Conservation (phyloP, 306 rosid species). For the Trichosanthes cucumerina region DNA sequence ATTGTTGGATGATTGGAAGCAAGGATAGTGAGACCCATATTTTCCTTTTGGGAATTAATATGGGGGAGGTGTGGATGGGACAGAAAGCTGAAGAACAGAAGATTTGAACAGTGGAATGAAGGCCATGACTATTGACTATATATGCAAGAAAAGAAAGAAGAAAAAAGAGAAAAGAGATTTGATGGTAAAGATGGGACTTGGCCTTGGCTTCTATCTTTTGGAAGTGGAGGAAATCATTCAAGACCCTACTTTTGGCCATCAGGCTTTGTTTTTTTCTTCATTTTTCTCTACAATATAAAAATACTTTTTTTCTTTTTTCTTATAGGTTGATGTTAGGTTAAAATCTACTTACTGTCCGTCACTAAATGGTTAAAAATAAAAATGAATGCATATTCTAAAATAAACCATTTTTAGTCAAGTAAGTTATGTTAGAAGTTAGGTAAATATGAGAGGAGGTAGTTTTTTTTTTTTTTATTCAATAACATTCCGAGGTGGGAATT, state of each 20-base stretch:
- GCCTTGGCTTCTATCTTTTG: slow-evolving; percentile 27
- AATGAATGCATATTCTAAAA: too few relatives aligned
- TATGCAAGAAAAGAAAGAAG: slow-evolving; percentile 28
- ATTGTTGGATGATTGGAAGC: slow-evolving; percentile 60
- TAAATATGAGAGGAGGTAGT: too few relatives aligned
- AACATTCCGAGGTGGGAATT: too few relatives aligned
- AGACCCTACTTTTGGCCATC: slow-evolving; percentile 19
- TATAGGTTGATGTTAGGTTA: background rate
- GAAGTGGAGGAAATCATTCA: slow-evolving; percentile 57
- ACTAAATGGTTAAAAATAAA: background rate
- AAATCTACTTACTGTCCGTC: background rate
- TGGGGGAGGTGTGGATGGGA: slow-evolving; percentile 73
- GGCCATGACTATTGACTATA: slow-evolving; percentile 16
- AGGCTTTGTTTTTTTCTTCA: background rate
- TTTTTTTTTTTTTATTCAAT: too few relatives aligned
- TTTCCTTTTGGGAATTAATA: slow-evolving; percentile 53
- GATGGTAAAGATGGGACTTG: slow-evolving; percentile 54
- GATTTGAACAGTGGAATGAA: slow-evolving; percentile 58
- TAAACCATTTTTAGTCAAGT: background rate
- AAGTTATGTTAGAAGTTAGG: too few relatives aligned
- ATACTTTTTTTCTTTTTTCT: background rate
- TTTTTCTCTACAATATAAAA: background rate
- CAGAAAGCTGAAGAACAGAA: slow-evolving; percentile 98
- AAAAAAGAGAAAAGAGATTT: slow-evolving; percentile 23
- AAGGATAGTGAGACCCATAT: slow-evolving; percentile 53